These are phyloP conservation scores for Penicillium digitatum DNA, from an alignment of 2,329 filamentous ascomycete genomes.

Conservation along the genomic window DNA sequence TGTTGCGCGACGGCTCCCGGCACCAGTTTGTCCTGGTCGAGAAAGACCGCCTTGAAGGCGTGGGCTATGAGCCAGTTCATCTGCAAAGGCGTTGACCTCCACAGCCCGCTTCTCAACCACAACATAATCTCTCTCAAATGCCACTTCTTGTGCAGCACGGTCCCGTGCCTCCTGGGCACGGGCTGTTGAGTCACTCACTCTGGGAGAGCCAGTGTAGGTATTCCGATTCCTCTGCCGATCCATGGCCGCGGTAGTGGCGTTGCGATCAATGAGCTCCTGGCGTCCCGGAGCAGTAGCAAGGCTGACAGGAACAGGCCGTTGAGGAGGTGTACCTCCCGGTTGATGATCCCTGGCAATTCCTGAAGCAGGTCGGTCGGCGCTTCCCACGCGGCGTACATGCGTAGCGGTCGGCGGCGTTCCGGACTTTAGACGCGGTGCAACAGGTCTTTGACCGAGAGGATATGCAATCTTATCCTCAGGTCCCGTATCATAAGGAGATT, in stretches of 20 bases:
- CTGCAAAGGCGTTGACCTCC: conserved; percentile 94
- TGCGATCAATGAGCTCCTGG: conserved; percentile 37
- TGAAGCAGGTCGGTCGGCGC: conserved; percentile 31
- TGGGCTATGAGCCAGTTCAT: conserved; percentile 84
- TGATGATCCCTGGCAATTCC: conserved; percentile 24
- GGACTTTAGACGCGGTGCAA: conserved; percentile 27
- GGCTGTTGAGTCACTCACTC: conserved; percentile 37
- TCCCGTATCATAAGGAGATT: conserved; percentile 22
- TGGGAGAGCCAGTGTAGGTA: conserved; percentile 46
- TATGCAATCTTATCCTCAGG: conserved; percentile 23
- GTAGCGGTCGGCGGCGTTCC: conserved; percentile 28
- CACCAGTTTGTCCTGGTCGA: conserved; percentile 55
- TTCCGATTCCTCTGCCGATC: conserved; percentile 61
- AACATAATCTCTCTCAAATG: conserved; percentile 90
- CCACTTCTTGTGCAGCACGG: conserved; percentile 76
- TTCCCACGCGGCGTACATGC: conserved; percentile 34
- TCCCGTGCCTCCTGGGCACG: conserved; percentile 49
- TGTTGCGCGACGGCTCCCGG: conserved; percentile 70
- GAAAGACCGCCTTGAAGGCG: conserved; percentile 53
- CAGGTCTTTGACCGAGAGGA: conserved; percentile 38
- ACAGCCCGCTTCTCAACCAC: conserved; percentile 92
- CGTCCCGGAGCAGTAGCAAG: conserved; percentile 41
- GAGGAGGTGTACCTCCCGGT: conserved; percentile 26
- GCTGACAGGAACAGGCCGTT: conserved; percentile 34
- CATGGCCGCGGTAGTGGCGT: conserved; percentile 41